A percentile compares a stretch with the other conserved stretches of the same genome.
Conservation (phyloP, 371 early-diverging fungal species). For the Choanephora cucurbitarum region DNA sequence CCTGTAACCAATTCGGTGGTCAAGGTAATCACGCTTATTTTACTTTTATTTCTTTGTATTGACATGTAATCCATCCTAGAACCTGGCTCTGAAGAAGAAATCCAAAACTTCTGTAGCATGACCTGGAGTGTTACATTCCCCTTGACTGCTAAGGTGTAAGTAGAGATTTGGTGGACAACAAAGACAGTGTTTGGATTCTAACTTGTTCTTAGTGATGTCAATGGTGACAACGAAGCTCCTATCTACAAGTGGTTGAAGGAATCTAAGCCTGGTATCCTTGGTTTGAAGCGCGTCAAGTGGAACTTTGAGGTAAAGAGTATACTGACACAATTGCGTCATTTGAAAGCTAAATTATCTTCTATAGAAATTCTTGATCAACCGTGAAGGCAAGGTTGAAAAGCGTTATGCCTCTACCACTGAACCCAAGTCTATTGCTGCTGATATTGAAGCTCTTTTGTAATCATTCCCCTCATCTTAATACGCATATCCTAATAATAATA, state of each 20-base stretch:
- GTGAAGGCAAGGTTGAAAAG: constrained; percentile 60
- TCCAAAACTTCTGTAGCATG: constrained; percentile 63
- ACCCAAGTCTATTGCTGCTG: constrained; percentile 53
- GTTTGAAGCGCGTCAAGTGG: constrained; percentile 71
- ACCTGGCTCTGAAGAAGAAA: constrained; percentile 60
- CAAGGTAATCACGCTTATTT: too few species aligned
- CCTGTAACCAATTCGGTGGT: constrained; percentile 83
- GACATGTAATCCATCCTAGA: too few species aligned
- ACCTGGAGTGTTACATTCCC: constrained; percentile 82
- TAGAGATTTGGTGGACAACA: constrained; percentile 12
- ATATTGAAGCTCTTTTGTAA: constrained; percentile 53
- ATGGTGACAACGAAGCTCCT: constrained; percentile 69
- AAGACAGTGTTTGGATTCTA: too few species aligned
- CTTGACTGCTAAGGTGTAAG: constrained; percentile 77
- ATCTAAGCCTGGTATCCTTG: constrained; percentile 56
- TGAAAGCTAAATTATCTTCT: constrained; percentile 1
- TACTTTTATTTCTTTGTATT: too few species aligned
- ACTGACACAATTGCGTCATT: neutral
- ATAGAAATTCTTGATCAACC: constrained; percentile 70
- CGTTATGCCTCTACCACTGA: constrained; percentile 58
- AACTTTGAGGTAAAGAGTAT: constrained; percentile 60
- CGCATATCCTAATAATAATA: neutral
- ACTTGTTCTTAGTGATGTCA: constrained; percentile 63
- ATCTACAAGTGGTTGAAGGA: constrained; percentile 72
- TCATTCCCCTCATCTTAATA: neutral